phyloP scores from a whole-genome alignment of 306 rosid genomes.

The Spatholobus suberectus region DNA sequence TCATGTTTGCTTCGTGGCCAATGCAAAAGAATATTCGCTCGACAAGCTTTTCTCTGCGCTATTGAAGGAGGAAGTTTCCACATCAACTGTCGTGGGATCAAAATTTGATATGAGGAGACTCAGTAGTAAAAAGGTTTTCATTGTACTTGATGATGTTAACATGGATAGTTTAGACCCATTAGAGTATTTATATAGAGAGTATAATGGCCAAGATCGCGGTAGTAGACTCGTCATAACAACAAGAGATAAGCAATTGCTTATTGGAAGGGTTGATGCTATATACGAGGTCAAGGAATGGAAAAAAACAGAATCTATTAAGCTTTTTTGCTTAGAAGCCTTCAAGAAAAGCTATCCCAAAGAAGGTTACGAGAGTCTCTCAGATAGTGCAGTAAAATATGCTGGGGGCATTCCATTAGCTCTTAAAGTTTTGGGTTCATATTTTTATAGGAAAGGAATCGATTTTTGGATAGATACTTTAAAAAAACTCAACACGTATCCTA shows the following conservation, averaged over 20 bases:
- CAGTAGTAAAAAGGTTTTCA: not conserved
- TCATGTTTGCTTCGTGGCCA: not conserved
- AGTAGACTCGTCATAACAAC: slow-evolving; percentile 40
- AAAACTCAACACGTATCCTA: not conserved
- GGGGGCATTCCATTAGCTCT: slow-evolving; percentile 36
- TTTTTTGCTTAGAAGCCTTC: slow-evolving; percentile 35
- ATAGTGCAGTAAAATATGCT: slow-evolving; percentile 17
- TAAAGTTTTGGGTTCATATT: slow-evolving; percentile 37
- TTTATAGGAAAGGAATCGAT: not conserved
- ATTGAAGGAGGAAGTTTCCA: not conserved
- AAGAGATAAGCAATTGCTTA: slow-evolving; percentile 18
- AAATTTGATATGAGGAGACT: slow-evolving; percentile 5
- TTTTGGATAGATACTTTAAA: slow-evolving; percentile 7
- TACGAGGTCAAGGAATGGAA: not conserved
- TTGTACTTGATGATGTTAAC: slow-evolving; percentile 37
- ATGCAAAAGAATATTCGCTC: not conserved
- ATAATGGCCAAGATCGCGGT: too few relatives aligned
- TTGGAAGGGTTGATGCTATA: not conserved
- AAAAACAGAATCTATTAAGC: not conserved
- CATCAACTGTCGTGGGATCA: not conserved
- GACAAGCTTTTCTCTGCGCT: slow-evolving; percentile 27
- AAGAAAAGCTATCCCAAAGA: not conserved
- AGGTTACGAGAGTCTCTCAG: not conserved
- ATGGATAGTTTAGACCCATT: not conserved
- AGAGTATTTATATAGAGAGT: too few relatives aligned